A percentile compares a stretch with the other conserved stretches of the same genome.
These are phyloP conservation scores for Ceriops zippeliana DNA, from an alignment of 345 rosid species.

Conservation along the genomic window DNA sequence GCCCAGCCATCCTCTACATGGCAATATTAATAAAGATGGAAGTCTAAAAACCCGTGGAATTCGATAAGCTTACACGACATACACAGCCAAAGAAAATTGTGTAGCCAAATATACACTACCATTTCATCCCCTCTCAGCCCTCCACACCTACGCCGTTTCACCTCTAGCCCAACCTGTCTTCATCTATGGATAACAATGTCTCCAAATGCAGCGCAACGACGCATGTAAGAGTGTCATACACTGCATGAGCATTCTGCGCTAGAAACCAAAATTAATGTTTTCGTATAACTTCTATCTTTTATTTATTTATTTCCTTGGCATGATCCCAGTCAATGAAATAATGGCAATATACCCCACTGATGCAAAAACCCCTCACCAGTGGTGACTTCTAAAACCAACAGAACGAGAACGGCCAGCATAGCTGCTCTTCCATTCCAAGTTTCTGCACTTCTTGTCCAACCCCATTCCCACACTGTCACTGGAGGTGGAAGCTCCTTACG, in stretches of 20 bases:
- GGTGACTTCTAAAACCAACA: conserved; percentile 81
- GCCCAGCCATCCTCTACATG: too few relatives aligned
- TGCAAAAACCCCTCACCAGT: conserved; percentile 94
- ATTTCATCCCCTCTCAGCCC: too few relatives aligned
- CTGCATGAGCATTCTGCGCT: neutral
- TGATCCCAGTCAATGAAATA: conserved; percentile 34
- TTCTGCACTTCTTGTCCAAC: conserved; percentile 99
- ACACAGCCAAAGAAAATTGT: too few relatives aligned
- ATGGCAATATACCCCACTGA: conserved; percentile 83
- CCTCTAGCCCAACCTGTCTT: conserved; percentile 11
- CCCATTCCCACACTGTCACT: conserved; percentile 97
- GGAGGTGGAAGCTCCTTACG: conserved; percentile 92
- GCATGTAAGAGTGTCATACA: conserved; percentile 3
- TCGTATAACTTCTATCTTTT: neutral
- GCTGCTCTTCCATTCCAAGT: conserved; percentile 99
- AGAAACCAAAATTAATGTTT: conserved; percentile 21
- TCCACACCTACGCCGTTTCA: conserved; percentile 4
- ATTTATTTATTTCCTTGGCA: neutral
- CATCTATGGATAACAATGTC: neutral
- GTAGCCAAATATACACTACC: too few relatives aligned
- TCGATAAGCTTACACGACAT: too few relatives aligned
- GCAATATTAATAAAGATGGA: too few relatives aligned
- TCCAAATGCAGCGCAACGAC: neutral
- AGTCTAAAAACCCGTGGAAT: too few relatives aligned
- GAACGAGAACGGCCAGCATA: conserved; percentile 83